Evolutionary conservation across 164 flowering plant genomes (phyloP), one percentile per base, ranked within the genome.

Genomic region (Aristolochia fimbriata): DNA sequence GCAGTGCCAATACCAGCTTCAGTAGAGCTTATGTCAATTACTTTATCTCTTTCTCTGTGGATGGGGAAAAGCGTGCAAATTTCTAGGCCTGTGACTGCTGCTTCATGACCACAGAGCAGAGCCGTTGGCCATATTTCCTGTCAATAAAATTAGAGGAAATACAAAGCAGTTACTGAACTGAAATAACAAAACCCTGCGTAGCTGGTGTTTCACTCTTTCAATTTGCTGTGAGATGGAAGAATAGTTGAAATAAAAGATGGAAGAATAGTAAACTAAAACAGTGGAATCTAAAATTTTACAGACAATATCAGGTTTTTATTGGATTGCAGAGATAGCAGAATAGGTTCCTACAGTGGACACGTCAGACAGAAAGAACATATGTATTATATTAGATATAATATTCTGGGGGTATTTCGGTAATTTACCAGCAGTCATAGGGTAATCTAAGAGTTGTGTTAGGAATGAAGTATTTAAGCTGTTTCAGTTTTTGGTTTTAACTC

Each of bases 81-180:
- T 50, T 74, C 84, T 16, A 94, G 86, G 73, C 77, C 95, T 8
- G 79, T 77, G 57, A 94, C 80, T 8, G 83, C 53, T 12, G 88
- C 78, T 53, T 87, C 78, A 73, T 94, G 99, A 13, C 99, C 99
- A 74, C 93, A 94, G 48, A 94, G 57, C 82, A 94, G 76, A 11
- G 96, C 95, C 61, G 83, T 57, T 8, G 99, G 86, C 73, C 65
- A 77, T 60, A 94, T 73, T 60, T 84, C 86, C 97, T 91, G 81
- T 53, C 49, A 64, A 55, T 50, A 4, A 52, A 31, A 31, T 27
- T 14, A 30, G 45, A 31, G 45, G 13, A 55, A 55, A 55, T 15
- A 54, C 16, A 1, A 54, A 23, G 30, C 33, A 30, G 20, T 30
- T 6, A 52, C 25, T 6, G 15, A 23, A 30, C 27, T 24, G 20